Conservation (phyloP, 2,329 filamentous ascomycete species). For the Fusarium sp. region DNA sequence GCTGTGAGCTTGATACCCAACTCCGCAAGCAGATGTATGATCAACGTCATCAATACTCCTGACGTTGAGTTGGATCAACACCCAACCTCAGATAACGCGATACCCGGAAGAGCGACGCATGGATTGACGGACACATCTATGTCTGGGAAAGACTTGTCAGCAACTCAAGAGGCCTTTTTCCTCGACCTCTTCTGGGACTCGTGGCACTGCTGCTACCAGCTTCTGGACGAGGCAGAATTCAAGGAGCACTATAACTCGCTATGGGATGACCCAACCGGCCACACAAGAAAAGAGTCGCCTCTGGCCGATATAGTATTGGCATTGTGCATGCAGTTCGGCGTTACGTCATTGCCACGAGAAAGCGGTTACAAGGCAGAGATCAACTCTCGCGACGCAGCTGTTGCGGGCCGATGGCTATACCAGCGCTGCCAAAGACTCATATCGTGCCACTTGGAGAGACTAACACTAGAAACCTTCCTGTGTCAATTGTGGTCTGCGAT, state of each 20-base stretch:
- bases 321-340: background rate
- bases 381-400: background rate
- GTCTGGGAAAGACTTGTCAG: background rate
- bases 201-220: background rate
- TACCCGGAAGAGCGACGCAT: fast-evolving
- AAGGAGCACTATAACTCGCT: background rate
- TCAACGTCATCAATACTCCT: background rate
- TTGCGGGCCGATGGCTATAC: background rate
- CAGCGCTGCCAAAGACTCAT: background rate
- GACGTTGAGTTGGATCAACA: background rate
- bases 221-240: background rate
- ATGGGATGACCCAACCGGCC: fast-evolving
- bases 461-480: background rate
- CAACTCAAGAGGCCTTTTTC: background rate
- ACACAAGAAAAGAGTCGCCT: background rate
- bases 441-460: background rate
- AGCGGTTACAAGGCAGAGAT: background rate
- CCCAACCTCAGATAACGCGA: fast-evolving
- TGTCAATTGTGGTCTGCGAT: background rate
- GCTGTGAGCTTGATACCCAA: background rate
- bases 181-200: background rate
- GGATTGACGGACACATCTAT: background rate
- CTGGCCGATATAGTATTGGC: background rate
- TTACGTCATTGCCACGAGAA: background rate
- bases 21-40: background rate